phyloP scores from a whole-genome alignment of 306 rosid species.

The Vigna reflexopilosa region DNA sequence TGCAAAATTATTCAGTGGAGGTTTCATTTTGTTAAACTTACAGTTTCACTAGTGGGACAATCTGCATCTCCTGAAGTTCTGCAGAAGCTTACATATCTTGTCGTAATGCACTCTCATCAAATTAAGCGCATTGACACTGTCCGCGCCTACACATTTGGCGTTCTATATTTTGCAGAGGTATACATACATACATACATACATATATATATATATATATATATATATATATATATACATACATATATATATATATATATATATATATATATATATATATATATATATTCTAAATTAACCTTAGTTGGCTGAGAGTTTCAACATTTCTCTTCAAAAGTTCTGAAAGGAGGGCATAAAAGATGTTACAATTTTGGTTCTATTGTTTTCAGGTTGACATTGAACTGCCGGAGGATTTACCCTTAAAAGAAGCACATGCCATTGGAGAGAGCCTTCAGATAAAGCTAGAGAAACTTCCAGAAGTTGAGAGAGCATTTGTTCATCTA shows the following conservation, averaged over 20 bases:
- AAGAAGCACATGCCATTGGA: constrained; percentile 79
- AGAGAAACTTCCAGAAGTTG: constrained; percentile 77
- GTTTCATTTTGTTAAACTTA: background rate
- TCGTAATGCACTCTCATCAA: constrained; percentile 56
- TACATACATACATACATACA: too few relatives aligned
- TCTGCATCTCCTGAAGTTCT: constrained; percentile 86
- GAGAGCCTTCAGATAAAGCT: constrained; percentile 69
- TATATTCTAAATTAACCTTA: too few relatives aligned
- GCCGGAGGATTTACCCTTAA: constrained; percentile 72
- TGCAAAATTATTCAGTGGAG: background rate
- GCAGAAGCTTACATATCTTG: constrained; percentile 79
- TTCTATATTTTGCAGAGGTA: constrained; percentile 90
- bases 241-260: constrained; percentile 4
- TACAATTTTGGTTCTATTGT: constrained; percentile 21
- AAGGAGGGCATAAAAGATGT: background rate
- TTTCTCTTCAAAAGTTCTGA: background rate
- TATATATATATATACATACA: background rate
- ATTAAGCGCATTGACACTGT: constrained; percentile 81
- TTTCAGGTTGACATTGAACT: constrained; percentile 82
- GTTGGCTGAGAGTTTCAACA: too few relatives aligned
- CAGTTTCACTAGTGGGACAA: constrained; percentile 75
- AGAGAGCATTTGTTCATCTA: constrained; percentile 78
- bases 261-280: fast-evolving
- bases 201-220: background rate
- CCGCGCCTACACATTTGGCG: constrained; percentile 91